phyloP scores from a whole-genome alignment of 306 rosid genomes.

The Clitoria ternatea region DNA sequence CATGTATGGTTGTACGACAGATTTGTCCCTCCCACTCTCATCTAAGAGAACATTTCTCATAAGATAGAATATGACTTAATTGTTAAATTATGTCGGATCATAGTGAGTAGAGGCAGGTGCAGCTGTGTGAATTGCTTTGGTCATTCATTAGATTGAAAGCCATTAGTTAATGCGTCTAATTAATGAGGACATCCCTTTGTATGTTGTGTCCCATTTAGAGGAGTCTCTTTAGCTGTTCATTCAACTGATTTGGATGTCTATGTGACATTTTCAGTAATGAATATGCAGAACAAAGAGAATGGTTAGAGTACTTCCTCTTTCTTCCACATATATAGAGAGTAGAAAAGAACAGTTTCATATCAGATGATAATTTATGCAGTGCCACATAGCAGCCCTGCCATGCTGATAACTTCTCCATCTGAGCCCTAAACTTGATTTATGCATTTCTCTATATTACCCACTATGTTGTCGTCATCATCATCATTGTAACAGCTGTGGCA shows the following conservation, averaged over 20 bases:
- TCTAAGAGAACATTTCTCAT: no score
- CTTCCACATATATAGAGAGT: background rate
- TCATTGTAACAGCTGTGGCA: background rate
- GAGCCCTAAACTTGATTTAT: background rate
- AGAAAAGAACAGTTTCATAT: background rate
- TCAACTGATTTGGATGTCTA: constrained; percentile 3
- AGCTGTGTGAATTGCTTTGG: background rate
- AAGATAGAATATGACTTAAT: background rate
- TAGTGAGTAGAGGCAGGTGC: constrained; percentile 16
- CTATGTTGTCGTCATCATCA: background rate
- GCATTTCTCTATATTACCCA: constrained; percentile 15
- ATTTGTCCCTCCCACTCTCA: no score
- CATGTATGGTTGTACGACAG: no score
- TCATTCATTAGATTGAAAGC: constrained; percentile 11
- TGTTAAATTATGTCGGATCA: background rate
- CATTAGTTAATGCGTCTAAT: background rate
- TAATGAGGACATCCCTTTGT: background rate
- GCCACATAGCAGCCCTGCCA: background rate
- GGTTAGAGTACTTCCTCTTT: background rate
- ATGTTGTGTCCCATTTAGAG: background rate
- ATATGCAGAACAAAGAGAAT: background rate
- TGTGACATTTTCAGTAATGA: background rate
- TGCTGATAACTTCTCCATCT: background rate
- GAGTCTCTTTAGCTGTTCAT: background rate
- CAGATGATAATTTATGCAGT: background rate